These are phyloP conservation scores for Monilinia laxa DNA, from an alignment of 2,329 filamentous ascomycete species.

Conservation along the genomic window DNA sequence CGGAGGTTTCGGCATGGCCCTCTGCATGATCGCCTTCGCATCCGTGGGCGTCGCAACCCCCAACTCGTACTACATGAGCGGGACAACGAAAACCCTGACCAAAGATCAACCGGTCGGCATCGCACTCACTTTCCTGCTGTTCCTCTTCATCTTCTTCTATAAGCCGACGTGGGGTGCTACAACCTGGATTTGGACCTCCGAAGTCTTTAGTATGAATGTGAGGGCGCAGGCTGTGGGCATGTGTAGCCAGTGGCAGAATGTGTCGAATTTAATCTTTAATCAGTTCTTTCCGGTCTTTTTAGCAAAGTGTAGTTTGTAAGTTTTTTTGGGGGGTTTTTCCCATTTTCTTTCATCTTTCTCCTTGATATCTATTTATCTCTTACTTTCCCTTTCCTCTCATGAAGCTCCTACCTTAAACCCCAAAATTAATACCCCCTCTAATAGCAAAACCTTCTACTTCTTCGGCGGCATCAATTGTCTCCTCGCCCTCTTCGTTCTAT, in stretches of 20 bases:
- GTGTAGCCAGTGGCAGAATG: slow-evolving; percentile 60
- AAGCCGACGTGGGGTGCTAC: slow-evolving; percentile 71
- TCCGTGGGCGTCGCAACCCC: slow-evolving; percentile 59
- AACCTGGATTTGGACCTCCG: slow-evolving; percentile 70
- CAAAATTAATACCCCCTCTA: slow-evolving; percentile 4
- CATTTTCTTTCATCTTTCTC: not conserved
- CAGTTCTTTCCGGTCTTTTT: slow-evolving; percentile 71
- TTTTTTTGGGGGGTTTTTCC: too few species aligned
- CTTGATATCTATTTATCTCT: not conserved
- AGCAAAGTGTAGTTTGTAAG: slow-evolving; percentile 49
- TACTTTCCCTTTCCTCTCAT: not conserved
- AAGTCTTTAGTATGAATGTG: slow-evolving; percentile 71
- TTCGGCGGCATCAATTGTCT: slow-evolving; percentile 52
- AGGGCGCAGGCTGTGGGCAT: slow-evolving; percentile 69
- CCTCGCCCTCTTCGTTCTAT: slow-evolving; percentile 51
- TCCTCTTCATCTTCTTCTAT: slow-evolving; percentile 67
- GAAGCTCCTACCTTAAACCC: not conserved
- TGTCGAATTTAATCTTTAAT: slow-evolving; percentile 66
- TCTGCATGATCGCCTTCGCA: slow-evolving; percentile 68
- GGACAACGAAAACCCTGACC: slow-evolving; percentile 47
- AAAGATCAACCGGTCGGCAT: slow-evolving; percentile 63
- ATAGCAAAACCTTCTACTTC: slow-evolving; percentile 46
- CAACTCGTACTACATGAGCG: not conserved
- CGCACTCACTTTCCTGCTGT: slow-evolving; percentile 66
- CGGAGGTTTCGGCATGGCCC: slow-evolving; percentile 65